A percentile compares a stretch with the other conserved stretches of the same genome.
These are phyloP conservation scores for Podospora conica DNA, from an alignment of 495 filamentous ascomycete species.

Conservation along the genomic window DNA sequence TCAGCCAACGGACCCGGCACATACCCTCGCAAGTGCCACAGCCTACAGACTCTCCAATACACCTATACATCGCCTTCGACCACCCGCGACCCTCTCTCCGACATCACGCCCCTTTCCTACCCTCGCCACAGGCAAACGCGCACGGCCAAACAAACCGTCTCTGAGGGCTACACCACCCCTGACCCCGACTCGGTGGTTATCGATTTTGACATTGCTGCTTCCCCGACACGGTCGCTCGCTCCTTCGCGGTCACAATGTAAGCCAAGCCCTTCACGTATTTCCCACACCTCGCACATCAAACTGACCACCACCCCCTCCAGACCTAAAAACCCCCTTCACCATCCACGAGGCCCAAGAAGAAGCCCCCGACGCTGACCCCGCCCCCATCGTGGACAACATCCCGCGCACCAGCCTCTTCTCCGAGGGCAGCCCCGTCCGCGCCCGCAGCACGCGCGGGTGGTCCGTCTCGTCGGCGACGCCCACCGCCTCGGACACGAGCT, in stretches of 20 bases:
- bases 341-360: constrained; percentile 1
- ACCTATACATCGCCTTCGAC: constrained; percentile 14
- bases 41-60: constrained; percentile 25
- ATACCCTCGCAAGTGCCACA: constrained; percentile 23
- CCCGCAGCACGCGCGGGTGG: constrained; percentile 33
- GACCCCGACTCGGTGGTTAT: not conserved
- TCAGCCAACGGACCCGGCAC: constrained; percentile 9
- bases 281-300: not conserved
- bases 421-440: constrained; percentile 22
- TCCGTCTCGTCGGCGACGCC: constrained; percentile 39
- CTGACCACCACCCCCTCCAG: not conserved
- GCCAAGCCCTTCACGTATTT: constrained; percentile 6
- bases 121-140: constrained; percentile 10
- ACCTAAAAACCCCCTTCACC: constrained; percentile 2
- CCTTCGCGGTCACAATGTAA: constrained; percentile 16
- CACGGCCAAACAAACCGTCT: not conserved
- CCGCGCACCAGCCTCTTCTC: not conserved
- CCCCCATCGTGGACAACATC: constrained; percentile 8
- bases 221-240: constrained; percentile 4
- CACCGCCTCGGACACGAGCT: constrained; percentile 32
- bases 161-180: not conserved
- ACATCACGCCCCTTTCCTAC: constrained; percentile 14
- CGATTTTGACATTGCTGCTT: constrained; percentile 11
- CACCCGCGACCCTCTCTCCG: constrained; percentile 13
- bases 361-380: not conserved